These are phyloP conservation scores for Trichoderma harzianum DNA, from an alignment of 2,329 filamentous ascomycete genomes.

Conservation along the genomic window DNA sequence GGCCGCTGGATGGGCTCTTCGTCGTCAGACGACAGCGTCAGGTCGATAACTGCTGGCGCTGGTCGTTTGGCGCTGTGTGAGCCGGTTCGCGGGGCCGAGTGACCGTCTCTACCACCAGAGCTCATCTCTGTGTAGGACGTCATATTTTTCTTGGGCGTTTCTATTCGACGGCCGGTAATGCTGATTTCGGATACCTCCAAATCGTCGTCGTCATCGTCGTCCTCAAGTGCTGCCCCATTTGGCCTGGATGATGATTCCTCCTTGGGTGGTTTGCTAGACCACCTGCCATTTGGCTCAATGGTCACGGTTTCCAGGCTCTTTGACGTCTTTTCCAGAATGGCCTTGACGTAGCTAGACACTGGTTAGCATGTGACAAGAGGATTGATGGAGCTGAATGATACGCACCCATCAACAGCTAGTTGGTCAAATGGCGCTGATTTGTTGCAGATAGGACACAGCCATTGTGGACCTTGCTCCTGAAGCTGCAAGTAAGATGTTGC, in stretches of 20 bases:
- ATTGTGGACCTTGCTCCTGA: constrained; percentile 94
- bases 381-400: constrained; percentile 14
- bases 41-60: constrained; percentile 54
- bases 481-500: constrained; percentile 87
- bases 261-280: constrained; percentile 49
- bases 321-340: constrained; percentile 75
- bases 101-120: constrained; percentile 36
- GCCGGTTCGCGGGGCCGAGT: constrained; percentile 33
- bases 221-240: constrained; percentile 27
- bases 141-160: constrained; percentile 36
- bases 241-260: constrained; percentile 29
- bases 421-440: constrained; percentile 76
- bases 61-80: constrained; percentile 47
- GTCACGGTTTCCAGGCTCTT: constrained; percentile 76
- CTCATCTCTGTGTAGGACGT: constrained; percentile 37
- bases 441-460: constrained; percentile 93
- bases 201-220: constrained; percentile 46
- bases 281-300: constrained; percentile 82
- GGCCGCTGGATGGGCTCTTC: constrained; percentile 46
- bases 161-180: constrained; percentile 31
- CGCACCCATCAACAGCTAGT: constrained; percentile 82
- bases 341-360: constrained; percentile 68
- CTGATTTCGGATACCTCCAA: constrained; percentile 46
- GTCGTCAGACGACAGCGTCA: constrained; percentile 56
- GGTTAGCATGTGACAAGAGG: constrained; percentile 19